Base-by-base conservation (phyloP, 2,329 filamentous ascomycete genomes). In the Hypoxylon sp. region DNA sequence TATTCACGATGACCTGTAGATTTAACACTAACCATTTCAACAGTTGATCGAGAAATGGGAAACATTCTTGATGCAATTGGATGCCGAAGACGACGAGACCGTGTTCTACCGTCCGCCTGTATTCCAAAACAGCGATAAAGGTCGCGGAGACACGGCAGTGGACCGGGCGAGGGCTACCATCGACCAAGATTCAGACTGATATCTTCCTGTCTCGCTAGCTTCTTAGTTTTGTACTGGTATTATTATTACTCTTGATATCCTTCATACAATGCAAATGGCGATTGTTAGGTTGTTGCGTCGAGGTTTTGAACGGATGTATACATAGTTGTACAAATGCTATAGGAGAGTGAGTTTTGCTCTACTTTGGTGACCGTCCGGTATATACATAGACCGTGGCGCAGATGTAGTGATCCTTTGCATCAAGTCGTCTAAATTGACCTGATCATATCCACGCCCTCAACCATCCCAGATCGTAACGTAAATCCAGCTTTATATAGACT, bases 51-150 rank as follows among this genome's bases (percentile, higher is more conserved):
- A 99, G 73, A 87, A 97, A 57, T 99, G 94, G 94, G 94, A 99
- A 75, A 97, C 94, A 0, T 99, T 96, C 77, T 79, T 99, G 42
- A 87, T 97, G 81, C 94, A 97, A 70, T 79, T 99, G 31, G 94
- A 99, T 69, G 89, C 91, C 6, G 93, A 96, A 64, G 93, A 97
- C 52, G 91, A 96, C 60, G 90, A 86, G 55, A 78, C 80, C 3
- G 81, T 79, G 7, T 87, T 87, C 65, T 87, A 87, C 69, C 78
- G 81, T 48, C 82, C 83, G 3, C 83, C 83, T 2, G 79, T 84
- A n/a, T 77, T 81, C 59, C 75, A 81, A 55, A 61, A 72, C 17
- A 65, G 72, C 40, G 73, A 75, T 63, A 80, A 81, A 70, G 58
- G 63, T n/a, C 61, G 63, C 1, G 81, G 81, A 3, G 69, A 85